phyloP scores from a whole-genome alignment of 768 basidiomycete species.

The Cystofilobasidium bisporidii region DNA sequence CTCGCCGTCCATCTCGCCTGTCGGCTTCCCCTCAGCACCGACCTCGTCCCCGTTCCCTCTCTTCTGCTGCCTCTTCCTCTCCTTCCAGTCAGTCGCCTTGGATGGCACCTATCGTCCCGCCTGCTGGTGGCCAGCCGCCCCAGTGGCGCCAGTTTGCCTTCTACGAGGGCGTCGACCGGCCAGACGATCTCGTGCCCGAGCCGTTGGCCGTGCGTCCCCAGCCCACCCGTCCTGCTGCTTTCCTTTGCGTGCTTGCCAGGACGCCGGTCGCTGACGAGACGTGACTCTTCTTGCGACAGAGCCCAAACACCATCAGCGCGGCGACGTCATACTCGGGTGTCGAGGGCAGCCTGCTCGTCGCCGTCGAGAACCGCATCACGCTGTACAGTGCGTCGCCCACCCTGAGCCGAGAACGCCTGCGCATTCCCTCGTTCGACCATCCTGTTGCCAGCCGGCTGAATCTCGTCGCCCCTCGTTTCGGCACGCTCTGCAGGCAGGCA shows the following conservation, averaged over 20 bases:
- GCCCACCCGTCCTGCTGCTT: too few relatives aligned
- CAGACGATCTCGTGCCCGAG: neutral
- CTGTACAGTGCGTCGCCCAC: neutral
- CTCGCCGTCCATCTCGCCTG: too few relatives aligned
- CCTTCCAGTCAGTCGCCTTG: too few relatives aligned
- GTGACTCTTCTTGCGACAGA: neutral
- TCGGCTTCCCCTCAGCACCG: too few relatives aligned
- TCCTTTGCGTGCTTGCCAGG: too few relatives aligned
- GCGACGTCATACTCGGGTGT: neutral
- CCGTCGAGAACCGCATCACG: neutral
- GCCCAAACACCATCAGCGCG: neutral
- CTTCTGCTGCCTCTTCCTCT: too few relatives aligned
- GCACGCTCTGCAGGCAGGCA: slow-evolving; percentile 47
- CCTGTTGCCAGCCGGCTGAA: neutral
- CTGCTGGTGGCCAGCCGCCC: neutral
- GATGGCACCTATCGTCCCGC: neutral
- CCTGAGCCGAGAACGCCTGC: too few relatives aligned
- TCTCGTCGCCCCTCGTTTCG: neutral
- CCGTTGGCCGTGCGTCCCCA: slow-evolving; percentile 1
- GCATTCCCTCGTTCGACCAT: too few relatives aligned
- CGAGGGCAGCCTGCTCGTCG: neutral
- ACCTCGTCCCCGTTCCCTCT: too few relatives aligned
- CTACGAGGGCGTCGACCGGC: neutral
- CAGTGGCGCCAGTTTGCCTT: slow-evolving; percentile 6
- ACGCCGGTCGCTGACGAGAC: too few relatives aligned